phyloP scores from a whole-genome alignment of 768 basidiomycete species.

The Naganishia kalamii region DNA sequence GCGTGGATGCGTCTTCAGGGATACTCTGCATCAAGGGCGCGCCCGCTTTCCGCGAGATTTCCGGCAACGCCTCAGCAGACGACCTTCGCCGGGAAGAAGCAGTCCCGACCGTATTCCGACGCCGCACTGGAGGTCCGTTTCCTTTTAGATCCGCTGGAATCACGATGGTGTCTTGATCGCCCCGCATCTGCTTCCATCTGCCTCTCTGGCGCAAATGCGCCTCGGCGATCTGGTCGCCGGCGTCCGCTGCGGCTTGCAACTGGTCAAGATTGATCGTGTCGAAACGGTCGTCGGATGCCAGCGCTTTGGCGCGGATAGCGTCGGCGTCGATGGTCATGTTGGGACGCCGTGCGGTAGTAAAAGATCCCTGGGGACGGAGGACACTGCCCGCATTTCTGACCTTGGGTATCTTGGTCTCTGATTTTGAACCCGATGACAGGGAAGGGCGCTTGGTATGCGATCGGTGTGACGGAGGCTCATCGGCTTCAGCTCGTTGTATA shows the following conservation, averaged over 20 bases:
- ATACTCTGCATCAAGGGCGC: background rate
- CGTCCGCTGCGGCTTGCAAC: constrained; percentile 14
- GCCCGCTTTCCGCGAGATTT: background rate
- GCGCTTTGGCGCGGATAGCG: background rate
- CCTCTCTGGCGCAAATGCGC: background rate
- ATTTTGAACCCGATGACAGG: background rate
- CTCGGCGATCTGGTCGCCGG: constrained; percentile 21
- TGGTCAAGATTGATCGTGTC: constrained; percentile 4
- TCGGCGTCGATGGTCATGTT: background rate
- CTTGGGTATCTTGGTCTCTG: background rate
- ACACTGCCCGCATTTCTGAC: background rate
- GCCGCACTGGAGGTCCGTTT: background rate
- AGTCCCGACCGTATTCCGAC: background rate
- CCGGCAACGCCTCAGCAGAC: background rate
- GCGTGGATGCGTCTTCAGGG: background rate
- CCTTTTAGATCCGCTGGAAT: background rate
- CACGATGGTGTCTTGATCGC: background rate
- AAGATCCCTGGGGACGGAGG: constrained; percentile 14
- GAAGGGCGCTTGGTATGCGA: background rate
- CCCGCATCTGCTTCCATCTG: background rate
- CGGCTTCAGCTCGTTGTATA: too few relatives aligned
- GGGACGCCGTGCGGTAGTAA: constrained; percentile 16
- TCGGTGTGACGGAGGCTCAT: too few relatives aligned
- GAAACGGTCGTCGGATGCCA: constrained; percentile 7
- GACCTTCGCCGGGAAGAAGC: background rate